Conservation (phyloP, 345 rosid species). For the Heritiera fomes region DNA sequence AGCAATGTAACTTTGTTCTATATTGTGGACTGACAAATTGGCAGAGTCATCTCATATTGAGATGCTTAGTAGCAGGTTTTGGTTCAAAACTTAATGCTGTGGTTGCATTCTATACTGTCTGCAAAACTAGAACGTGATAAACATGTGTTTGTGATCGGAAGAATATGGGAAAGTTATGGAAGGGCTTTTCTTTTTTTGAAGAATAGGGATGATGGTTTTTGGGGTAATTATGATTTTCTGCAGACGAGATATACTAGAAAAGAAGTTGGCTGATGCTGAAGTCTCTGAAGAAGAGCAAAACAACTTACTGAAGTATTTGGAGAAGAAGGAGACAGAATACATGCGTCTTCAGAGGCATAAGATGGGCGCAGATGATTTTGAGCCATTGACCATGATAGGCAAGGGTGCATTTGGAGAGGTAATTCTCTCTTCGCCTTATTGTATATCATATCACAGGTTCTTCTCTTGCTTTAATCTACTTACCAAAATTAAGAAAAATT, state of each 20-base stretch:
- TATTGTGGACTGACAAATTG: neutral
- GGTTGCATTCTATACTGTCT: neutral
- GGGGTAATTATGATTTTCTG: conserved; percentile 34
- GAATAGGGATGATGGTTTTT: conserved; percentile 9
- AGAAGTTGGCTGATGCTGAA: conserved; percentile 97
- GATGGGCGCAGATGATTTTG: conserved; percentile 99
- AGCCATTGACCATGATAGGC: conserved; percentile 98
- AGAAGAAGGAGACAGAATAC: conserved; percentile 95
- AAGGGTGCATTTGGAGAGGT: conserved; percentile 99
- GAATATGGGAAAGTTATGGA: neutral
- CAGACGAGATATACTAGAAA: conserved; percentile 86
- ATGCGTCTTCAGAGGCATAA: conserved; percentile 98
- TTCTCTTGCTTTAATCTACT: conserved; percentile 5
- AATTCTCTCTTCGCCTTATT: neutral
- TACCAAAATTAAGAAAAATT: neutral
- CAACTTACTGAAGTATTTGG: conserved; percentile 77
- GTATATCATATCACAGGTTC: neutral
- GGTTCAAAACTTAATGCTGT: neutral
- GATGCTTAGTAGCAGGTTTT: neutral
- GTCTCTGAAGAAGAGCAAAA: conserved; percentile 94
- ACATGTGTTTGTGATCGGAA: neutral
- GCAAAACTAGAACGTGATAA: neutral
- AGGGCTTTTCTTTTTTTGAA: neutral
- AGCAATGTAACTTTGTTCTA: neutral
- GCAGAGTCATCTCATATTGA: neutral